Evolutionary conservation across 2,329 filamentous ascomycete species (phyloP), one percentile per base, ranked within the genome.

Genomic region (Cordyceps fumosorosea): DNA sequence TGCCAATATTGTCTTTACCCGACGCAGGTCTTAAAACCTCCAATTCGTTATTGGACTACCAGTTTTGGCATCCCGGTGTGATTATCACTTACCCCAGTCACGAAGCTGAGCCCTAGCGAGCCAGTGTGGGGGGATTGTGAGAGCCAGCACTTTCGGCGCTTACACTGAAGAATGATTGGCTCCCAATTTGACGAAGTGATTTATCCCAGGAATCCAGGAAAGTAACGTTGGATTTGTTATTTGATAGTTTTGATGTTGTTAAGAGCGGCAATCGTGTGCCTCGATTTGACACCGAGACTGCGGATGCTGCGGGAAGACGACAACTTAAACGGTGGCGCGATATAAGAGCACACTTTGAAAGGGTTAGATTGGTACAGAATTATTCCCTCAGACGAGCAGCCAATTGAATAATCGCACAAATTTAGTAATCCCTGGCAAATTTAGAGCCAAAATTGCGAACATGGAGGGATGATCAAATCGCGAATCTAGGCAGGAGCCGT

Each of bases 91-190:
- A 40, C 50, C 60, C 53, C 26, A 26, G 54, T 52, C 24, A 22
- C 14, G 37, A 56, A 52, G 45, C 53, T 62, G 53, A 52, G 60
- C 52, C 60, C 37, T 56, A 42, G 32, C 42, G 44, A 52, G 59
- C 24, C 32, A 26, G 52, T 52, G 52, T 56, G 45, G 58, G 52
- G 53, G 3, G 45, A 34, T 62, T 48, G 52, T 45, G 22, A 16
- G 16, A 62, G 52, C 37, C 34, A 56, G 52, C 45, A 56, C 40
- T 56, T 29, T 44, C 22, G 53, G 60, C 60, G 60, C 60, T 62
- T 62, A 62, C 29, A 34, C 34, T 44, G 16, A 22, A n/a, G 34
- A 24, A 34, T 62, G 60, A 62, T 62, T 62, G 53, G 60, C 20
- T 47, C 10, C 11, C 10, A 40, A 45, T 44, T 51, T 56, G 40